Evolutionary conservation across 805 yeast genomes (phyloP), one percentile per base, ranked within the genome.

Genomic region (Suhomyces tanzawaensis): DNA sequence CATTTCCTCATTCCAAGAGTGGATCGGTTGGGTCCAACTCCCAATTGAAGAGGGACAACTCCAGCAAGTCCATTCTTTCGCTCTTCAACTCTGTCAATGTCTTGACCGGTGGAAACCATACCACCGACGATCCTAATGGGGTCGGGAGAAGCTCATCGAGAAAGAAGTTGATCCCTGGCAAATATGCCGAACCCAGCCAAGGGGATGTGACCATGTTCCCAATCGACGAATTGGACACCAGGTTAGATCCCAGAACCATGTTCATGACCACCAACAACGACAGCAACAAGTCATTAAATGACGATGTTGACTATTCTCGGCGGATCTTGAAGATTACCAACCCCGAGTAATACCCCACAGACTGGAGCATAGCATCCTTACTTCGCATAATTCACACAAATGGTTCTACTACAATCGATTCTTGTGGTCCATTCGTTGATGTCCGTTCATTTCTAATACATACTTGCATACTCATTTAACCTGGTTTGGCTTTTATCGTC

Each of bases 191-290:
- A 22, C 36, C 23, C 11, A 29, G 19, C 12, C 36, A 34, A 6
- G 23, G 12, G 5, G 41, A 37, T 36, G 43, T 37, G 19, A 46
- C 45, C 27, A 50, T 52, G 25, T 51, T 57, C 29, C 49, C 60
- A 14, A 53, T 52, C 21, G 39, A 42, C 9, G 52, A 47, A 15
- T 41, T 37, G 49, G 86, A 80, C 57, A 81, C 75, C 49, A 58
- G 86, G 29, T 56, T 81, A 38, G 85, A 81, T 46, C 85, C 85
- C 4, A 60, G 66, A 37, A 70, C 70, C 32, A 65, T 77, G 63
- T 47, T 47, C 28, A 66, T 74, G 69, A 61, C 61, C 39, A 68
- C 71, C 63, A 74, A 71, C 36, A 53, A 64, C 32, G n/a, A n/a
- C n/a, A 69, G 68, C 47, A 54, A 54, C 36, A 60, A 70, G 32